Evolutionary conservation across 1,284 basidiomycete species (phyloP), one percentile per base, ranked within the genome.

Genomic region (Irpex sp.): DNA sequence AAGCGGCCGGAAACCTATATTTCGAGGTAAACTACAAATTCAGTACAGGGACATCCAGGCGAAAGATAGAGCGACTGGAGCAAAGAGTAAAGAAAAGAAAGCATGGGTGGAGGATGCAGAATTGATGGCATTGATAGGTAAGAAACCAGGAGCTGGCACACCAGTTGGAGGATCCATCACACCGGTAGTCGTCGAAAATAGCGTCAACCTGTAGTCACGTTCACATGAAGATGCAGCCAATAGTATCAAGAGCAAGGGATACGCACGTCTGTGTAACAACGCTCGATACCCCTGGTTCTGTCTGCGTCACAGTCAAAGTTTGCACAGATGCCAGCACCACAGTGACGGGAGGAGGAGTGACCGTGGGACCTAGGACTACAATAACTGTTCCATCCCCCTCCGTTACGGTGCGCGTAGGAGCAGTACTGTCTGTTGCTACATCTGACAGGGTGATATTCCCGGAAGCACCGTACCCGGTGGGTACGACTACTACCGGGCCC

Each of bases 191-290:
- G 73, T 74, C 2, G 69, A 68, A 5, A 68, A 35, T 15, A 68
- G 43, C 33, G 68, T 69, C 50, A 68, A 63, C 13, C 71, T 73
- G 59, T 13, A 33, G 55, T 19, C 7, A 13, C 7, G 11, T 21
- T 17, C 49, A 50, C 8, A 26, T n/a, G 54, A 17, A 46, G 51
- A 46, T 1, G 31, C 61, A 50, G 33, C 36, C 43, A 47, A n/a
- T 7, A 53, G 7, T 1, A 15, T 5, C 37, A 35, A 46, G 39
- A 9, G n/a, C 39, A 7, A 59, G 11, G 11, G n/a, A 21, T 15
- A 64, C 71, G 58, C 57, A 75, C 74, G 70, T 71, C 21, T 69
- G 66, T 5, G 72, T 75, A 50, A 69, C 65, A 46, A 67, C 65
- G 17, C 57, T 58, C 11, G 68, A 68, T 39, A 64, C 39, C 13